Percentiles rank a stretch among this genome's conserved stretches.
Conservation (phyloP, 345 rosid genomes). For the Turritis glabra region DNA sequence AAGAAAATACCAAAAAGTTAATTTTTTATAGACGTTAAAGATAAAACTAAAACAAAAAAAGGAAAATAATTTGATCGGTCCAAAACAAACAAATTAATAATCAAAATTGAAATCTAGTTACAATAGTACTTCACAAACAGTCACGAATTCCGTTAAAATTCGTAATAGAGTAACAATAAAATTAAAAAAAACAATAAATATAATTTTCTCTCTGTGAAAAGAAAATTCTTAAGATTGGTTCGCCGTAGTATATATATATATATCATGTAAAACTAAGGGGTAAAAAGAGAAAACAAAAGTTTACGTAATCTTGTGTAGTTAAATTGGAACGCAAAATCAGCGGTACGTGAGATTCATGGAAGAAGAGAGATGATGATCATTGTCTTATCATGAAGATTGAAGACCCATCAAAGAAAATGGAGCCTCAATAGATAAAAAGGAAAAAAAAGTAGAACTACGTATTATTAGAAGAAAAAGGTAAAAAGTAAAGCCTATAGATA, state of each 20-base stretch:
- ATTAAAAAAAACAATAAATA: not conserved
- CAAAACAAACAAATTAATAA: not conserved
- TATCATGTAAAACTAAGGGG: no score
- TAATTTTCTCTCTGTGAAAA: no score
- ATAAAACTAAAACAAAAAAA: not conserved
- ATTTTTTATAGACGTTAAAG: not conserved
- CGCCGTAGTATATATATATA: no score
- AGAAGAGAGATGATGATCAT: constrained; percentile 35
- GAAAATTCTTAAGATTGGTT: no score
- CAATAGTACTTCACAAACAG: not conserved
- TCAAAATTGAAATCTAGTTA: not conserved
- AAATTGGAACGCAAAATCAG: not conserved
- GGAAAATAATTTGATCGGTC: not conserved
- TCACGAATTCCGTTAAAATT: not conserved
- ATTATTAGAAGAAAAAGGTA: not conserved
- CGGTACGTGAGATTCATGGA: constrained; percentile 17
- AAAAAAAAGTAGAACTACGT: constrained; percentile 14
- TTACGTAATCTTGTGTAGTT: not conserved
- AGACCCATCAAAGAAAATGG: constrained; percentile 32
- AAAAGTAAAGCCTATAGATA: constrained; percentile 20
- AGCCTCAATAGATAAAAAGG: constrained; percentile 20
- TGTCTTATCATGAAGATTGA: constrained; percentile 43
- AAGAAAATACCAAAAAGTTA: not conserved
- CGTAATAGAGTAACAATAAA: not conserved
- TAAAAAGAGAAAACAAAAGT: not conserved